Base-by-base conservation (phyloP, 257 asterid species). In the Asclepias syriaca region DNA sequence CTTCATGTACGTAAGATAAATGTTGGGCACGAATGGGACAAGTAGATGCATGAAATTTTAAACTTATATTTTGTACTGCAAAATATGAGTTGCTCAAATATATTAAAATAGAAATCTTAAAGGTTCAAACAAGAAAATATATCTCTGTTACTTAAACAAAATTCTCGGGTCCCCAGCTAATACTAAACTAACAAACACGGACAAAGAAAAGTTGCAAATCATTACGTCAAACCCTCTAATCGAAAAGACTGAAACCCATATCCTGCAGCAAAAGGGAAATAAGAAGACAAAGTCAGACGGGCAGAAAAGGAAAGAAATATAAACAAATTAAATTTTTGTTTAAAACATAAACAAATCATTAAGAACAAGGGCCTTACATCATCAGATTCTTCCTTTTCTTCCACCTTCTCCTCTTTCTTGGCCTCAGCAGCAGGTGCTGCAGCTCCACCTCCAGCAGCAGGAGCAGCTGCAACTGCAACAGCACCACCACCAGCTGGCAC, bases 401-500 rank as follows among this genome's bases (percentile, higher is more conserved):
- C 85, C 2, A 75, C 87, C 67, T 85, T 85, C 84, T 78, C 81
- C 70, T 85, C 89, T 63, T 82, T 78, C 79, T 85, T 85, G 19
- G 81, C 34, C 72, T 80, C 85, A 43, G 75, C 87, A 49, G 85
- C 82, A 18, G 85, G 75, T 15, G 87, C 82, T 60, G 83, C 77
- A 22, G 80, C 87, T 56, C 70, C 80, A 50, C 58, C 85, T 49
- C 80, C 86, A 0, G 71, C 67, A 14, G 79, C 79, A 8, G 80
- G 77, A 43, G 81, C 75, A 2, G 85, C 82, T 27, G 87, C 78
- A 55, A 76, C 82, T 37, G 87, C 82, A 39, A 78, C 82, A n/a
- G 55, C 85, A 60, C 79, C 85, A 54, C 89, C 87, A 65, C 89
- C 85, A 5, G 82, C 70, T 27, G 85, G 89, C 5, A 85, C 89